Conservation (phyloP, 352 stramenopile genomes). For the Phytophthora megakarya region DNA sequence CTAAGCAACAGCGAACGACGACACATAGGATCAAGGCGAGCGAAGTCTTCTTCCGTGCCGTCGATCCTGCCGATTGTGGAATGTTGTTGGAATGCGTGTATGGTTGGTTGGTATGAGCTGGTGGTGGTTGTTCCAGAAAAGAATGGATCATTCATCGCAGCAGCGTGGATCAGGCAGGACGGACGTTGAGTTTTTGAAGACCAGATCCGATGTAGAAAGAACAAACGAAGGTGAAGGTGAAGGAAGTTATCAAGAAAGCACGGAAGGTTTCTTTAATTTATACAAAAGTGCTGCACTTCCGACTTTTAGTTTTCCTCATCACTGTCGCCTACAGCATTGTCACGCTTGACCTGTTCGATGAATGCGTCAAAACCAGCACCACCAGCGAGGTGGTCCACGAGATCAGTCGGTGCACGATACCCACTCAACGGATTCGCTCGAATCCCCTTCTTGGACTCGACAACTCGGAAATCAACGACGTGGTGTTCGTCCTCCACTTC, state of each 20-base stretch:
- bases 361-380: constrained; percentile 81
- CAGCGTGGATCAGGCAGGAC: constrained; percentile 22
- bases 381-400: constrained; percentile 78
- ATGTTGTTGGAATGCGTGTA: constrained; percentile 37
- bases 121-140: constrained; percentile 29
- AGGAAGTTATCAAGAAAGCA: constrained; percentile 21
- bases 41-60: constrained; percentile 28
- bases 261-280: constrained; percentile 38
- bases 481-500: constrained; percentile 52
- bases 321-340: constrained; percentile 49
- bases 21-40: constrained; percentile 27
- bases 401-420: constrained; percentile 86
- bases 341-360: constrained; percentile 80
- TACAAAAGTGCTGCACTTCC: constrained; percentile 33
- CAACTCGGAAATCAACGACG: constrained; percentile 78
- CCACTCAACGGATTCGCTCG: constrained; percentile 67
- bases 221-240: constrained; percentile 12
- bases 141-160: constrained; percentile 25
- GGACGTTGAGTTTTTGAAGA: constrained; percentile 38
- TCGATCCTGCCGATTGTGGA: constrained; percentile 22
- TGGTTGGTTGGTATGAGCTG: constrained; percentile 26
- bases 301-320: constrained; percentile 34
- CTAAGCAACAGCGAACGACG: constrained; percentile 22
- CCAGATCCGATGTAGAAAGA: constrained; percentile 34
- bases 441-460: constrained; percentile 69